Evolutionary conservation across 2,329 filamentous ascomycete genomes (phyloP), one percentile per base, ranked within the genome.

Genomic region (Xylaria sp.): DNA sequence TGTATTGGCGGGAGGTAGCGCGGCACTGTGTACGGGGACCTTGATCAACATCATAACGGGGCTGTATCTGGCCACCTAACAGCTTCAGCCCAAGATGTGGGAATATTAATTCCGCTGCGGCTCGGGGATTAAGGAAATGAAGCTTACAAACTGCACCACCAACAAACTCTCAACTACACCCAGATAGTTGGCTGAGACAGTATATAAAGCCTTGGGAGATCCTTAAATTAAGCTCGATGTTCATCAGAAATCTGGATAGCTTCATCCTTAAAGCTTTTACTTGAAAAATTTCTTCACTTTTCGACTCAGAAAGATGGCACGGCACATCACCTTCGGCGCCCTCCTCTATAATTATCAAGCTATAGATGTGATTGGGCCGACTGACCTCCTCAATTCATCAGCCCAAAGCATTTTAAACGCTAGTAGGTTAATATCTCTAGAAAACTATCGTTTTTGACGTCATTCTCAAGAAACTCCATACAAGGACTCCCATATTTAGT

Each of bases 291-390:
- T 34, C 15, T 36, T 3, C n/a, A 50, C 20, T 34, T 5, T 23
- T 36, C 1, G 6, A 60, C 41, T 1, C 13, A 18, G 2, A 55
- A 64, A 60, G 8, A 67, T 67, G 65, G 46, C 65, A 23, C 65
- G 25, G 8, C 9, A 4, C 41, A 32, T 67, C 15, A 57, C 56
- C 15, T 32, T 67, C 12, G 65, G 65, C 18, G 36, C 60, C 5
- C 65, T 64, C 13, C 39, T 56, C 48, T 67, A 67, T 18, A 23
- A 67, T 13, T 67, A 67, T 32, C 65, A 67, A 41, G 60, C 60
- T 4, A 60, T 67, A 15, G 65, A 67, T 56, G 65, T 67, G 28
- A 20, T 67, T 10, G 65, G 65, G 7, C 20, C 60, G 36, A 67
- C 60, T 4, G 65, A 67, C 28, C 60, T 67, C n/a, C 23, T 64